Percentiles rank a stretch among this genome's conserved stretches.
Conservation (phyloP, 345 rosid genomes). For the Salix exigua region DNA sequence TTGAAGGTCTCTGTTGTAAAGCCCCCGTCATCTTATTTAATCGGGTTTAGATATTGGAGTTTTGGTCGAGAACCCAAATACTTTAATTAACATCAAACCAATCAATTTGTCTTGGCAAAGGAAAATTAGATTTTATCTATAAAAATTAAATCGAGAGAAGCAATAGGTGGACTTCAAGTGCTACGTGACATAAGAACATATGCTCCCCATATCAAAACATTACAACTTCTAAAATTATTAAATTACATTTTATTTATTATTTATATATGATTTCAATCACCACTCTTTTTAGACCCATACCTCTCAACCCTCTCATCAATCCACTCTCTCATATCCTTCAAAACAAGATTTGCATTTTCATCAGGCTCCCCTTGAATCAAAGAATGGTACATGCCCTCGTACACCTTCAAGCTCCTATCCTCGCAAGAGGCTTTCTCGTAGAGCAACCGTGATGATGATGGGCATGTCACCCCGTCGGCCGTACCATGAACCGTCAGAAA, state of each 20-base stretch:
- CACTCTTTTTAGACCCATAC: constrained; percentile 39
- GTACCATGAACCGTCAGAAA: constrained; percentile 79
- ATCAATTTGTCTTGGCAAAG: no score
- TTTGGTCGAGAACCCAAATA: no score
- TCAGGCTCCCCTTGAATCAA: constrained; percentile 92
- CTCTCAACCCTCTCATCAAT: constrained; percentile 74
- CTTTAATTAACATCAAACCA: no score
- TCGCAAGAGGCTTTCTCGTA: constrained; percentile 68
- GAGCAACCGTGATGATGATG: constrained; percentile 62
- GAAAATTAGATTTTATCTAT: no score
- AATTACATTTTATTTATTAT: background rate
- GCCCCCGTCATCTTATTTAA: no score
- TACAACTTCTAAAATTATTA: background rate
- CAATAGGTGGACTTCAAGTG: no score
- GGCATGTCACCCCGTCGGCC: constrained; percentile 75
- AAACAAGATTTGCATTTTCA: constrained; percentile 58
- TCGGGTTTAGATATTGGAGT: no score
- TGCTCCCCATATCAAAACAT: no score
- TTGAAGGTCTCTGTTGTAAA: no score
- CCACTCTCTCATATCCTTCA: constrained; percentile 96
- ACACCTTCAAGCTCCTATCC: constrained; percentile 77
- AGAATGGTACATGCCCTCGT: constrained; percentile 95
- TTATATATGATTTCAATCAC: background rate
- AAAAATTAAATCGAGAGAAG: no score
- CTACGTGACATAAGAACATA: no score